phyloP scores from a whole-genome alignment of 2,329 filamentous ascomycete species.

The Colletotrichum horii region DNA sequence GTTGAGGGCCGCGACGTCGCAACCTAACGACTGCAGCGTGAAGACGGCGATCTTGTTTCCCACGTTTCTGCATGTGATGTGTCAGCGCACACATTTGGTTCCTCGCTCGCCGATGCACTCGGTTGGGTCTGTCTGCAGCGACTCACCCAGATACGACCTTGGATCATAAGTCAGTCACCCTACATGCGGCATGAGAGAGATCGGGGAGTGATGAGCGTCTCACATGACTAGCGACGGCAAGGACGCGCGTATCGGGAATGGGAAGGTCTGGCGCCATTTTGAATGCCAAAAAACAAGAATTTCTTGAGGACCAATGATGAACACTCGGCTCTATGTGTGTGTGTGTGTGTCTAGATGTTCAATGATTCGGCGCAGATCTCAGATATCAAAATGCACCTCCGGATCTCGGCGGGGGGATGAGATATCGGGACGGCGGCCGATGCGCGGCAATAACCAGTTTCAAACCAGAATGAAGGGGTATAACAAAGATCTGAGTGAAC shows the following conservation, averaged over 20 bases:
- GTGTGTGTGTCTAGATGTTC: background rate
- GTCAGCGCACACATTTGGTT: background rate
- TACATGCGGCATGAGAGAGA: constrained; percentile 14
- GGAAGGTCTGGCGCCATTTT: constrained; percentile 46
- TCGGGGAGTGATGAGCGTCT: constrained; percentile 35
- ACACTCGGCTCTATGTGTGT: no score
- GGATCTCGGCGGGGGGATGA: background rate
- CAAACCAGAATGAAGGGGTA: background rate
- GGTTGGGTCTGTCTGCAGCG: background rate
- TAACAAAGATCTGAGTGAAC: background rate
- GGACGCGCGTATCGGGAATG: constrained; percentile 68
- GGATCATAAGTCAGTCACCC: constrained; percentile 22
- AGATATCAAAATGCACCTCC: background rate
- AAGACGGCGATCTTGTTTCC: constrained; percentile 98
- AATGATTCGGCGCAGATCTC: background rate
- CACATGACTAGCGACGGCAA: constrained; percentile 96
- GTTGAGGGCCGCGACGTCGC: constrained; percentile 92
- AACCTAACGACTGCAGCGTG: constrained; percentile 90
- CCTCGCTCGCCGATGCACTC: background rate
- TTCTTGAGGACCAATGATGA: background rate
- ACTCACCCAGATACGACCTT: constrained; percentile 51
- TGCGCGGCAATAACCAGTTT: background rate
- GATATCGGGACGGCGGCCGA: background rate
- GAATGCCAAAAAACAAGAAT: background rate
- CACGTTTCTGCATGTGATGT: constrained; percentile 73